Conservation (phyloP, 2,329 filamentous ascomycete species). For the Lachnellula cervina region DNA sequence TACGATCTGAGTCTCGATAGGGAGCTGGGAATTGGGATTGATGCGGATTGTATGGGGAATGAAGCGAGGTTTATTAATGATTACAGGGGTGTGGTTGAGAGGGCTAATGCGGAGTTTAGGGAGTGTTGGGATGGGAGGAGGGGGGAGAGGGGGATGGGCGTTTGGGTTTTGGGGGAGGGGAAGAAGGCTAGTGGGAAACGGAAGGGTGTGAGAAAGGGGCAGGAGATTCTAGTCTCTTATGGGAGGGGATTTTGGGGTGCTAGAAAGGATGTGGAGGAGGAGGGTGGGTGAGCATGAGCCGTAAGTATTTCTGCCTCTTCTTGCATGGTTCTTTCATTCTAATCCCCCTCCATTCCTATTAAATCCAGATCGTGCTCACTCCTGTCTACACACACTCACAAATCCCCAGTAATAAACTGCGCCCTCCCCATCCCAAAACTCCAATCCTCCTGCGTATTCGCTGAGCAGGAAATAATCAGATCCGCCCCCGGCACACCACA, state of each 20-base stretch:
- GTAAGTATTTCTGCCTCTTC: background rate
- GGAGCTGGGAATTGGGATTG: slow-evolving; percentile 53
- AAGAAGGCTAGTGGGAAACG: slow-evolving; percentile 33
- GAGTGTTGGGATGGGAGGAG: slow-evolving; percentile 51
- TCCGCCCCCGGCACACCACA: slow-evolving; percentile 8
- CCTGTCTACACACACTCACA: background rate
- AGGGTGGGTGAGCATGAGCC: background rate
- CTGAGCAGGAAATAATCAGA: slow-evolving; percentile 7
- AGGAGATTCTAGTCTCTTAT: slow-evolving; percentile 63
- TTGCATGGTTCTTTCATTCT: slow-evolving; percentile 3
- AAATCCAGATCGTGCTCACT: background rate
- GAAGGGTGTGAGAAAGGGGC: slow-evolving; percentile 47
- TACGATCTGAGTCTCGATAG: slow-evolving; percentile 62
- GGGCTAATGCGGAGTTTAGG: slow-evolving; percentile 44
- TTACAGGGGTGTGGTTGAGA: slow-evolving; percentile 50
- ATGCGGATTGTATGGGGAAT: slow-evolving; percentile 54
- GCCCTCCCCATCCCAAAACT: slow-evolving; percentile 11
- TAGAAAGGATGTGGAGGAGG: slow-evolving; percentile 33
- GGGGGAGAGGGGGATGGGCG: slow-evolving; percentile 50
- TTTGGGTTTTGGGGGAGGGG: slow-evolving; percentile 49
- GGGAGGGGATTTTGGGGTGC: slow-evolving; percentile 63
- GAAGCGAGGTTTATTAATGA: slow-evolving; percentile 65
- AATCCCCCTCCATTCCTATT: no score
- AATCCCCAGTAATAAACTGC: slow-evolving; percentile 12
- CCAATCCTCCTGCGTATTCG: slow-evolving; percentile 13